phyloP scores from a whole-genome alignment of 805 yeast species.

The Candida suzukii region DNA sequence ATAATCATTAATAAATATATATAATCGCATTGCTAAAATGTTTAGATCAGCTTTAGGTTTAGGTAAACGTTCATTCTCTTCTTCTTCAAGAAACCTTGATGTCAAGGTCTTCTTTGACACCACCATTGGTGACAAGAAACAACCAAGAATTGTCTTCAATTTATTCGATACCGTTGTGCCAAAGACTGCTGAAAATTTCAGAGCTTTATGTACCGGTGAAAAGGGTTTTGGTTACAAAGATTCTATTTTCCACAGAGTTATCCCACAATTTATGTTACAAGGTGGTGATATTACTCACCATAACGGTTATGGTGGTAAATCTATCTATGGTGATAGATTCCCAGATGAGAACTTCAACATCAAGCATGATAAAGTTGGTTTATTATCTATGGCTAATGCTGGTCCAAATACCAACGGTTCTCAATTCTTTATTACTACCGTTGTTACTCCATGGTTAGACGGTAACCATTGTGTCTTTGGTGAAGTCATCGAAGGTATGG shows the following conservation, averaged over 20 bases:
- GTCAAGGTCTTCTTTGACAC: constrained; percentile 54
- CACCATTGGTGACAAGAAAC: constrained; percentile 44
- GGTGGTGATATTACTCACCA: constrained; percentile 83
- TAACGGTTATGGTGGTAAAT: constrained; percentile 89
- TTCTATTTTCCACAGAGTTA: constrained; percentile 91
- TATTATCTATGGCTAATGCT: constrained; percentile 94
- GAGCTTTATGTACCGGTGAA: constrained; percentile 85
- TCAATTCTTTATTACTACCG: constrained; percentile 94
- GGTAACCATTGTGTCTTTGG: constrained; percentile 96
- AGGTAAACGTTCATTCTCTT: constrained; percentile 45
- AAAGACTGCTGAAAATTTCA: constrained; percentile 94
- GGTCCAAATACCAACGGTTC: constrained; percentile 98
- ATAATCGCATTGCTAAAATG: not conserved
- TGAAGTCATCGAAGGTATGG: constrained; percentile 80
- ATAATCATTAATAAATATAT: no score
- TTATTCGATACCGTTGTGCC: constrained; percentile 88
- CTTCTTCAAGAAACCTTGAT: constrained; percentile 36
- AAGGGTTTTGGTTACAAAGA: constrained; percentile 85
- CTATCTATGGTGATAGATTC: constrained; percentile 74
- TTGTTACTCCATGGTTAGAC: constrained; percentile 80
- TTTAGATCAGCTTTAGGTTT: constrained; percentile 6
- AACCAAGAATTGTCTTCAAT: constrained; percentile 66
- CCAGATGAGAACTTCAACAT: constrained; percentile 69
- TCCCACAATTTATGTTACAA: constrained; percentile 94
- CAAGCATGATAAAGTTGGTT: constrained; percentile 74